Evolutionary conservation across 192 early-diverging fungal genomes (phyloP), one percentile per base, ranked within the genome.

Genomic region (Coemansia sp.): DNA sequence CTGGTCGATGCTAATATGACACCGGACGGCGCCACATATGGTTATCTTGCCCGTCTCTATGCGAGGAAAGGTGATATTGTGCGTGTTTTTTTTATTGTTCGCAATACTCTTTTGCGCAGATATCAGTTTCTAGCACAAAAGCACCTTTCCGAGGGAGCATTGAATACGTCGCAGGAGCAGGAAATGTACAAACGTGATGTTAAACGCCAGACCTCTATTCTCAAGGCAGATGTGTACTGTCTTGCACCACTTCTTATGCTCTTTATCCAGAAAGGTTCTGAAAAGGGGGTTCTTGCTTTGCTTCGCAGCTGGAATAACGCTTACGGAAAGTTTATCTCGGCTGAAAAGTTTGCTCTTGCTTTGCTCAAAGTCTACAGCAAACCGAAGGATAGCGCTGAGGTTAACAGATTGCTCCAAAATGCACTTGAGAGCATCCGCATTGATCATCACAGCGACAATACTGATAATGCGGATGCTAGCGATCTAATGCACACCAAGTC

Each of bases 51-150:
- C 4, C 21, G 18, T n/a, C 49, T 84, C 39, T 79, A 84, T 56
- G 73, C 77, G 12, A 65, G 70, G 18, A 76, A 59, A 57, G 68
- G 64, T 3, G 68, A 70, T 52, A 76, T 70, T 37, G 41, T 21
- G 19, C 75, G 80, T n/a, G 71, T 83, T 12, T 76, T 77, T 61
- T 15, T 74, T n/a, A 77, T 83, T 64, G 75, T 63, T 21, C 76
- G 74, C 38, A 56, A 64, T 53, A 38, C 70, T 43, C 61, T 79
- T 13, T 65, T 71, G 10, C 70, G 66, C 39, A 65, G 65, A 8
- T 54, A 70, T 56, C 61, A 65, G 38, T 21, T 64, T 42, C 32
- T 64, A 39, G 64, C 65, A 8, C 41, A 69, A 40, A 50, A 77
- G 56, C 48, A 56, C 19, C 16, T 62, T 9, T 13, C 54, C 5